phyloP scores from a whole-genome alignment of 2,329 filamentous ascomycete genomes.

The Dactylellina haptotyla region DNA sequence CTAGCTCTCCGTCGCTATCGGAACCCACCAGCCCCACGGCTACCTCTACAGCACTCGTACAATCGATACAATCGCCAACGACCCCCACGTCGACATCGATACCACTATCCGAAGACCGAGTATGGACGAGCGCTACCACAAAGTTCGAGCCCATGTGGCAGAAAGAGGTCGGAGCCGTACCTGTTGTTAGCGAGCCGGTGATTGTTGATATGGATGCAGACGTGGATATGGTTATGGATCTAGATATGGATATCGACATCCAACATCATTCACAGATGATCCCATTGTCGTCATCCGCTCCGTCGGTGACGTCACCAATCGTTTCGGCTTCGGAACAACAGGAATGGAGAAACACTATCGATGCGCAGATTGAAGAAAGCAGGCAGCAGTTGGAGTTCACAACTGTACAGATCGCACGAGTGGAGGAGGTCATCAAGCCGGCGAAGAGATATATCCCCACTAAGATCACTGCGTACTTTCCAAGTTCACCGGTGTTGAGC shows the following conservation, averaged over 20 bases:
- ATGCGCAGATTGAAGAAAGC: slow-evolving; percentile 50
- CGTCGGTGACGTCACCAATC: slow-evolving; percentile 1
- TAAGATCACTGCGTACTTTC: slow-evolving; percentile 51
- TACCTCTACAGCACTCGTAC: slow-evolving; percentile 12
- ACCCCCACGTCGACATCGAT: slow-evolving; percentile 46
- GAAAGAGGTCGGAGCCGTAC: slow-evolving; percentile 41
- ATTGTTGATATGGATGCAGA: slow-evolving; percentile 37
- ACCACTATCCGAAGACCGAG: slow-evolving; percentile 22
- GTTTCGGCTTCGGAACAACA: slow-evolving; percentile 46
- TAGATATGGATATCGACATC: slow-evolving; percentile 45
- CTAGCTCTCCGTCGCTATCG: slow-evolving; percentile 50
- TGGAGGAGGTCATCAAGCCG: slow-evolving; percentile 52
- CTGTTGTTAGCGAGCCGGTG: slow-evolving; percentile 25
- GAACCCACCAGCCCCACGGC: slow-evolving; percentile 27
- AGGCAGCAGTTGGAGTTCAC: slow-evolving; percentile 47
- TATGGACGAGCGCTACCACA: slow-evolving; percentile 34
- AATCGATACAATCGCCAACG: slow-evolving; percentile 36
- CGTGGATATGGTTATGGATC: slow-evolving; percentile 50
- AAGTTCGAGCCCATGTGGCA: slow-evolving; percentile 44
- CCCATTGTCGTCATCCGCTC: slow-evolving; percentile 1
- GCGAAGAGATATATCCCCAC: slow-evolving; percentile 48
- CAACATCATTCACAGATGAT: slow-evolving; percentile 8
- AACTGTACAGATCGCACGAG: slow-evolving; percentile 29
- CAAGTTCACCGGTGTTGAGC: slow-evolving; percentile 42
- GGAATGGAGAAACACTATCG: slow-evolving; percentile 48